A percentile compares a stretch with the other conserved stretches of the same genome.
Conservation (phyloP, 2,329 filamentous ascomycete genomes). For the Diaporthe sp. region DNA sequence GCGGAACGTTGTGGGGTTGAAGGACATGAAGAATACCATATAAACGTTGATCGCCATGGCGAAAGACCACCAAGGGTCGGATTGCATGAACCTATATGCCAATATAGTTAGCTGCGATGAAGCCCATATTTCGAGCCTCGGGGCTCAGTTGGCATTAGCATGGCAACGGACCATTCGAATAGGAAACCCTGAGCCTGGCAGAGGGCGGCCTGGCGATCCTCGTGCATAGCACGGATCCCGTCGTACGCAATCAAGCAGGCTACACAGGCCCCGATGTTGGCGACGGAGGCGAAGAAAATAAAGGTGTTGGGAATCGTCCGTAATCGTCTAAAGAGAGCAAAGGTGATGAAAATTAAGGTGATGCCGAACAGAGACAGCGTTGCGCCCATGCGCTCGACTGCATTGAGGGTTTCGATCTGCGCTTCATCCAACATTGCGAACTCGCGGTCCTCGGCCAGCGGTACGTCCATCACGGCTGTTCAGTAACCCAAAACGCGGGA, state of each 20-base stretch:
- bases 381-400: slow-evolving; percentile 68
- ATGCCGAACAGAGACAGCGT: slow-evolving; percentile 67
- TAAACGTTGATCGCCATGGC: slow-evolving; percentile 89
- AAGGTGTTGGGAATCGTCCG: slow-evolving; percentile 74
- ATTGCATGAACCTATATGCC: slow-evolving; percentile 80
- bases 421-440: slow-evolving; percentile 43
- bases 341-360: slow-evolving; percentile 66
- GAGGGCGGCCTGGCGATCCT: slow-evolving; percentile 60
- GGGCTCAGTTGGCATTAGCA: too few species aligned
- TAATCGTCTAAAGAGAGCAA: slow-evolving; percentile 63
- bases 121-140: neutral
- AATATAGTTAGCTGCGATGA: neutral
- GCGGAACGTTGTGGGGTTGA: slow-evolving; percentile 76
- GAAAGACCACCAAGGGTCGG: slow-evolving; percentile 82
- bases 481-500: neutral
- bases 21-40: slow-evolving; percentile 74
- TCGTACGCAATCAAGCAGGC: slow-evolving; percentile 81
- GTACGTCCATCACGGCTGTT: slow-evolving; percentile 39
- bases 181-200: slow-evolving; percentile 74
- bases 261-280: slow-evolving; percentile 71
- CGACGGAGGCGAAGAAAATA: slow-evolving; percentile 72
- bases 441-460: slow-evolving; percentile 41
- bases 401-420: slow-evolving; percentile 59
- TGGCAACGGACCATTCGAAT: slow-evolving; percentile 74
- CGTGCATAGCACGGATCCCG: slow-evolving; percentile 68